Evolutionary conservation across 1,139 yeast genomes (phyloP).

Genomic region (Geotrichum phurueaensis): DNA sequence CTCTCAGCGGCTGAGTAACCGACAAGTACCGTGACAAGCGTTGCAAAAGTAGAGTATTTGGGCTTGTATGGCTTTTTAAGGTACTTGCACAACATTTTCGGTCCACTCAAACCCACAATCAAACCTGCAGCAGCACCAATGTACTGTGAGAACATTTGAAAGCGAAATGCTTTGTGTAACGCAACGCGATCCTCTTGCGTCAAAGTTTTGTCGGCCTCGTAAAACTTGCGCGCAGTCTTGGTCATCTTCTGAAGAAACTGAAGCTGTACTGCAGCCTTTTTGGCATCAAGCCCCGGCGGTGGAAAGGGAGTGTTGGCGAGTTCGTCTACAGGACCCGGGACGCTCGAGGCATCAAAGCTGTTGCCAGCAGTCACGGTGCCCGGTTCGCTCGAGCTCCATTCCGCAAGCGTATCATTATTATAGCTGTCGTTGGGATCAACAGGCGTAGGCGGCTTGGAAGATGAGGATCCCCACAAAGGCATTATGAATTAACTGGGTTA

Average conservation of each 20-base stretch:
- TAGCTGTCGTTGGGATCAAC: not conserved
- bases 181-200: conserved; percentile 12
- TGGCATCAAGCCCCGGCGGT: conserved; percentile 10
- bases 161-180: conserved; percentile 11
- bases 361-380: not conserved
- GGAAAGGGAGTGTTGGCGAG: conserved; percentile 13
- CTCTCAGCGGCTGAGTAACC: conserved; percentile 9
- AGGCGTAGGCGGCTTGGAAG: not conserved
- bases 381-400: not conserved
- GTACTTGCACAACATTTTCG: conserved; percentile 12
- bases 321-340: not conserved
- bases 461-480: not conserved
- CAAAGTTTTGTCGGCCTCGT: conserved; percentile 13
- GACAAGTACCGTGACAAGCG: conserved; percentile 2
- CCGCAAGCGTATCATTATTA: not conserved
- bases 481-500: not conserved
- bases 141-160: conserved; percentile 14
- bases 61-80: conserved; percentile 7
- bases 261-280: conserved; percentile 2
- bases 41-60: conserved; percentile 7
- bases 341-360: not conserved
- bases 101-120: conserved; percentile 7
- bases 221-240: conserved; percentile 13
- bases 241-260: conserved; percentile 2
- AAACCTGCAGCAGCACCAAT: conserved; percentile 15